phyloP scores from a whole-genome alignment of 352 stramenopile genomes.

The Thalassiosira delicatula region DNA sequence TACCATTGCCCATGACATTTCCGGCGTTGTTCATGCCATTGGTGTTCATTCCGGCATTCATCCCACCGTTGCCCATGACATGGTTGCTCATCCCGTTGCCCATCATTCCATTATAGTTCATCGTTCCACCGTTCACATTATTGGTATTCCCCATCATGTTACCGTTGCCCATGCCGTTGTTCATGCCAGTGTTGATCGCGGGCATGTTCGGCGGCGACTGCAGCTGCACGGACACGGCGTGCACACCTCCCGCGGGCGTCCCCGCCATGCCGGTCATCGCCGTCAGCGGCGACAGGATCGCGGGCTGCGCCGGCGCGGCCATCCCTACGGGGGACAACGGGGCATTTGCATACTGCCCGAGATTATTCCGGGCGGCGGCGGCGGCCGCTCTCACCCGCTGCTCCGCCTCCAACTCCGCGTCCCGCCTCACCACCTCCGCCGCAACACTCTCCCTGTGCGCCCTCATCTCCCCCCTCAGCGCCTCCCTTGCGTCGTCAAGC shows the following conservation, averaged over 20 bases:
- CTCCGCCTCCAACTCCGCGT: no score
- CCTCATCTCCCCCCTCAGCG: not conserved
- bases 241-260: no score
- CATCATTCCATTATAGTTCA: not conserved
- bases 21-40: not conserved
- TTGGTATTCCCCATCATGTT: not conserved
- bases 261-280: no score
- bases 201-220: no score
- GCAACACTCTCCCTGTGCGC: no score
- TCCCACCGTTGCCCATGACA: constrained; percentile 3
- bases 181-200: no score
- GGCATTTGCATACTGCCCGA: not conserved
- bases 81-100: not conserved
- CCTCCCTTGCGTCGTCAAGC: not conserved
- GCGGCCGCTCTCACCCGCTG: no score
- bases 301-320: not conserved
- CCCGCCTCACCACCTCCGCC: no score
- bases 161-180: not conserved
- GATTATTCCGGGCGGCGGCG: not conserved
- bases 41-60: constrained; percentile 12
- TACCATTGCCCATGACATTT: not conserved
- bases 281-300: not conserved
- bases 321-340: not conserved
- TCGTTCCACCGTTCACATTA: no score
- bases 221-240: not conserved